A percentile compares a stretch with the other conserved stretches of the same genome.
Conservation (phyloP, 2,329 filamentous ascomycete species). For the Trichoderma sp. region DNA sequence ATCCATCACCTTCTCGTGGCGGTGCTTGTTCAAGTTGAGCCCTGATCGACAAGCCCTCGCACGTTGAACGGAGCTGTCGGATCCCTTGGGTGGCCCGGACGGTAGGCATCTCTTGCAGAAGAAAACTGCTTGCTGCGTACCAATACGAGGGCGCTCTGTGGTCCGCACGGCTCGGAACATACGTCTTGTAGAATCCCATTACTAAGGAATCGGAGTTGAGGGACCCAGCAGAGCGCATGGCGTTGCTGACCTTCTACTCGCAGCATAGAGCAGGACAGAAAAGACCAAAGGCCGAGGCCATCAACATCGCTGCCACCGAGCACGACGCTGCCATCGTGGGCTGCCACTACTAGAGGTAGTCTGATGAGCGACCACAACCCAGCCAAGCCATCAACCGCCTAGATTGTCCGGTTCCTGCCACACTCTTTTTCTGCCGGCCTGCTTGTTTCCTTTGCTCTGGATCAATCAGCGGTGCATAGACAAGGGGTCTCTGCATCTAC, state of each 20-base stretch:
- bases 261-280: not conserved
- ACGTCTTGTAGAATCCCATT: not conserved
- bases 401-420: not conserved
- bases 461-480: constrained; percentile 9
- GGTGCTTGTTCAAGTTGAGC: not conserved
- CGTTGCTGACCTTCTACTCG: constrained; percentile 3
- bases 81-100: constrained; percentile 7
- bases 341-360: not conserved
- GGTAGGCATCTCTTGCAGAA: not conserved
- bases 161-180: not conserved
- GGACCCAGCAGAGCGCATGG: not conserved
- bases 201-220: not conserved
- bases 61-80: constrained; percentile 12
- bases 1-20: not conserved
- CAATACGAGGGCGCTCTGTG: not conserved
- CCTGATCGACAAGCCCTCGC: constrained; percentile 16
- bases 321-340: not conserved
- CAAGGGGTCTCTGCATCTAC: not conserved
- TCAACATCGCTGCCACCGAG: not conserved
- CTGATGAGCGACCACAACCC: not conserved
- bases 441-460: constrained; percentile 13
- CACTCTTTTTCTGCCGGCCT: not conserved
- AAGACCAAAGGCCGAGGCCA: not conserved
- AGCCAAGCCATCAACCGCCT: not conserved
- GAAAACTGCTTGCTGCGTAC: not conserved